Conservation (phyloP, 768 basidiomycete species). For the Lentinula edodes region DNA sequence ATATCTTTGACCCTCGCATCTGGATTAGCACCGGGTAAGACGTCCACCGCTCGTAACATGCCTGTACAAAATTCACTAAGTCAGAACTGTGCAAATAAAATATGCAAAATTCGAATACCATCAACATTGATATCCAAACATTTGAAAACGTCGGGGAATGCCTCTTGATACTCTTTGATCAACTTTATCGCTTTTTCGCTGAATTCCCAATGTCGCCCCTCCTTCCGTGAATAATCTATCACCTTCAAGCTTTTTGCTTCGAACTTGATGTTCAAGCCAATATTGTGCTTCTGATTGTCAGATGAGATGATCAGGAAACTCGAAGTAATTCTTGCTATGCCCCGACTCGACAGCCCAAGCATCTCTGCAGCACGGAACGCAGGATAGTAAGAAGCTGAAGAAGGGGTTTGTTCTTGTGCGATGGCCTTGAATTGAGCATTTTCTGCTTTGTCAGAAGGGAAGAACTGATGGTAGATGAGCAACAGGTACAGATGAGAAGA, state of each 20-base stretch:
- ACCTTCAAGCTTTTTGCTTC: slow-evolving; percentile 94
- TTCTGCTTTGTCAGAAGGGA: slow-evolving; percentile 77
- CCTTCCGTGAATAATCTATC: slow-evolving; percentile 84
- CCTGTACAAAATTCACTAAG: slow-evolving; percentile 37
- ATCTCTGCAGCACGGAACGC: slow-evolving; percentile 75
- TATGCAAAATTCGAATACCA: slow-evolving; percentile 36
- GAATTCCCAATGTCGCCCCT: slow-evolving; percentile 86
- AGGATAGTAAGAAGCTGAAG: slow-evolving; percentile 55
- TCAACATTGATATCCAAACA: slow-evolving; percentile 68
- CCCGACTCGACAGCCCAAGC: slow-evolving; percentile 70
- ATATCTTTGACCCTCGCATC: slow-evolving; percentile 73
- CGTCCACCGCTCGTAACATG: slow-evolving; percentile 63
- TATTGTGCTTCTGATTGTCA: slow-evolving; percentile 77
- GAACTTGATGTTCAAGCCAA: slow-evolving; percentile 94
- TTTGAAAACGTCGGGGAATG: slow-evolving; percentile 81
- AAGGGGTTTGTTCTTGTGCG: slow-evolving; percentile 31
- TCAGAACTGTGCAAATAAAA: neutral
- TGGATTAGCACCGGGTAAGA: slow-evolving; percentile 49
- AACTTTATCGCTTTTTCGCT: slow-evolving; percentile 82
- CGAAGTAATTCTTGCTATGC: slow-evolving; percentile 86
- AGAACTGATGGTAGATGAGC: slow-evolving; percentile 51
- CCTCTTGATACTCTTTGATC: slow-evolving; percentile 75
- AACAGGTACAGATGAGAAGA: neutral
- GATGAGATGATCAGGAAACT: slow-evolving; percentile 83
- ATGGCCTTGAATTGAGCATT: slow-evolving; percentile 71